phyloP scores from a whole-genome alignment of 2,329 filamentous ascomycete species.

The Pyrenophora teres region DNA sequence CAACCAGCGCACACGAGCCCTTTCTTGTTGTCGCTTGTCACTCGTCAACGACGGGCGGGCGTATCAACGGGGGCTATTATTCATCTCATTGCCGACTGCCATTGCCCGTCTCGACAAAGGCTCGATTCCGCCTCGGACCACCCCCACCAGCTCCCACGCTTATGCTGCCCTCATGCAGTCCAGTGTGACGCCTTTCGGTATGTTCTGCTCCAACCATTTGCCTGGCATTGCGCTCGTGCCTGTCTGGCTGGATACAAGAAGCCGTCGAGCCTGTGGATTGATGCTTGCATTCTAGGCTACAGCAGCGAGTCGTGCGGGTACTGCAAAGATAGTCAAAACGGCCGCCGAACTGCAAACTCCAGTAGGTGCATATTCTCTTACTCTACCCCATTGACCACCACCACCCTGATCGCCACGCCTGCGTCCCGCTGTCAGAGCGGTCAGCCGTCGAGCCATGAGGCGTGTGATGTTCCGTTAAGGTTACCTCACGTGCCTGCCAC shows the following conservation, averaged over 20 bases:
- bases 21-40: no score
- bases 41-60: not conserved
- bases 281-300: constrained; percentile 49
- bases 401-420: constrained; percentile 21
- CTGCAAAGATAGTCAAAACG: constrained; percentile 54
- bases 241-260: constrained; percentile 41
- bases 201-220: constrained; percentile 47
- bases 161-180: constrained; percentile 51
- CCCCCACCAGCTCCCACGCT: constrained; percentile 47
- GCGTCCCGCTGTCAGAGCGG: constrained; percentile 22
- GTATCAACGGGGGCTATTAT: constrained; percentile 16
- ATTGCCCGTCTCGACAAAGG: constrained; percentile 16
- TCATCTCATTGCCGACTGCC: constrained; percentile 18
- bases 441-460: constrained; percentile 7
- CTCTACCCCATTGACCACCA: constrained; percentile 12
- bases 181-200: constrained; percentile 50
- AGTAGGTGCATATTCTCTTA: constrained; percentile 49
- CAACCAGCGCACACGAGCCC: no score
- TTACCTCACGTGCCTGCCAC: constrained; percentile 33
- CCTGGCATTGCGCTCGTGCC: constrained; percentile 42
- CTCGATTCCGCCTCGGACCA: constrained; percentile 24
- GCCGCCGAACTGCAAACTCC: constrained; percentile 54
- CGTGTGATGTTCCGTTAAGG: constrained; percentile 36
- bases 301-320: constrained; percentile 56
- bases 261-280: constrained; percentile 30